These are phyloP conservation scores for Chalciporus chontae DNA, from an alignment of 768 basidiomycete genomes.

Conservation along the genomic window DNA sequence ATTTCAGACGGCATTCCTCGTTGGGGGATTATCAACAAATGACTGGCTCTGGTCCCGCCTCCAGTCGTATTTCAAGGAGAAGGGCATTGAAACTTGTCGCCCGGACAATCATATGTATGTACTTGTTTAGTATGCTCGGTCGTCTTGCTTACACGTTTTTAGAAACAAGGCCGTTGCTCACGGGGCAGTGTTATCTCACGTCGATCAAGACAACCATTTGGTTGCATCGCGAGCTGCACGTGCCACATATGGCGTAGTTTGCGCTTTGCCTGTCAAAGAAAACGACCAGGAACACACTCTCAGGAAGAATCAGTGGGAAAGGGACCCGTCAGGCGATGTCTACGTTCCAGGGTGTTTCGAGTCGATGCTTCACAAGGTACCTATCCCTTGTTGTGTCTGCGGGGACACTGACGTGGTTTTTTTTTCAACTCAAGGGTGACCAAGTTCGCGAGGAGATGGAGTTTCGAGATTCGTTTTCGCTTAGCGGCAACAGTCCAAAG, in stretches of 20 bases:
- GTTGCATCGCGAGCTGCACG: not conserved
- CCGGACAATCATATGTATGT: not conserved
- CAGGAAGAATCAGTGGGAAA: slow-evolving; percentile 11
- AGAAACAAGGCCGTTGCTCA: slow-evolving; percentile 1
- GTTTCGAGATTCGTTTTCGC: slow-evolving; percentile 9
- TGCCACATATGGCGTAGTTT: slow-evolving; percentile 7
- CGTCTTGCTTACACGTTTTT: not conserved
- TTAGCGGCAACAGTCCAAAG: not conserved
- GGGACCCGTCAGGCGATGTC: slow-evolving; percentile 1
- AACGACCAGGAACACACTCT: slow-evolving; percentile 4
- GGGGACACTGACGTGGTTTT: not conserved
- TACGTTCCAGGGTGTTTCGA: slow-evolving; percentile 17
- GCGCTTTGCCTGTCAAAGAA: not conserved
- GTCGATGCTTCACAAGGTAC: slow-evolving; percentile 9
- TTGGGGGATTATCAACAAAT: not conserved
- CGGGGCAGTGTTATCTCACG: slow-evolving; percentile 3
- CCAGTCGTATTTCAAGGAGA: not conserved
- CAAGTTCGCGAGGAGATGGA: slow-evolving; percentile 4
- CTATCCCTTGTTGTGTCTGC: not conserved
- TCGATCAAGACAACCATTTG: slow-evolving; percentile 1
- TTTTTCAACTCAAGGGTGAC: slow-evolving; percentile 1
- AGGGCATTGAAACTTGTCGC: not conserved
- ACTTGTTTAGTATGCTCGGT: not conserved
- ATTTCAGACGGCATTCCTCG: not conserved
- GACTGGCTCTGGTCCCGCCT: not conserved